These are phyloP conservation scores for Tetradesmus obliquus DNA, from an alignment of 139 green algal species.

Conservation along the genomic window DNA sequence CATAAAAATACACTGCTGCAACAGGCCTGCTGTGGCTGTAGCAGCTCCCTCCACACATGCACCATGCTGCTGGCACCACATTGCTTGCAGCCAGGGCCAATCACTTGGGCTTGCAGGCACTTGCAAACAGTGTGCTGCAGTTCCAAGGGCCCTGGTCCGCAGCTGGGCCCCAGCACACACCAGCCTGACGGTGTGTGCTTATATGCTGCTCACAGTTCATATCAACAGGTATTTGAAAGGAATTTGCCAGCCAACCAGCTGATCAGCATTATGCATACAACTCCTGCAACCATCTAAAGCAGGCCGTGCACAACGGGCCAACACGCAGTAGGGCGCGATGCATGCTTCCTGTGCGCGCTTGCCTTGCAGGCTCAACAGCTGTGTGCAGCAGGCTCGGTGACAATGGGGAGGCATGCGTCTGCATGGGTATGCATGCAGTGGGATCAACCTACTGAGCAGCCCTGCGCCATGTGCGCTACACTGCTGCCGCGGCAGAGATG, in stretches of 20 bases:
- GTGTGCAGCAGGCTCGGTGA: not conserved
- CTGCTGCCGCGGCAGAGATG: too few species aligned
- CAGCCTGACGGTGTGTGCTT: not conserved
- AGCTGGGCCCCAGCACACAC: not conserved
- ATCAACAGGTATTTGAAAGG: too few species aligned
- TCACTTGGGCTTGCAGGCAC: not conserved
- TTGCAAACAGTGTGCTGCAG: not conserved
- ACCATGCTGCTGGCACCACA: too few species aligned
- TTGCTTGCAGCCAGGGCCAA: not conserved
- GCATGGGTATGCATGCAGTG: not conserved
- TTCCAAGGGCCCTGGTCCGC: not conserved
- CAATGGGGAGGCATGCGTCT: not conserved
- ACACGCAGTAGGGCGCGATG: not conserved
- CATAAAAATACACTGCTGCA: not conserved
- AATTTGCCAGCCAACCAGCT: not conserved
- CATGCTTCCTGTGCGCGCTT: not conserved
- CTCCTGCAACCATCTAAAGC: too few species aligned
- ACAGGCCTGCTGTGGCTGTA: not conserved
- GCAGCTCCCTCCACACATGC: not conserved
- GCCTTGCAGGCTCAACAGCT: not conserved
- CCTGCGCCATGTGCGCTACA: too few species aligned
- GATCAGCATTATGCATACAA: not conserved
- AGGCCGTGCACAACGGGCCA: too few species aligned
- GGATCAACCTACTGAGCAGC: not conserved
- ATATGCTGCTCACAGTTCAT: not conserved